Base-by-base conservation (phyloP, 257 asterid species). In the Petrea volubilis region DNA sequence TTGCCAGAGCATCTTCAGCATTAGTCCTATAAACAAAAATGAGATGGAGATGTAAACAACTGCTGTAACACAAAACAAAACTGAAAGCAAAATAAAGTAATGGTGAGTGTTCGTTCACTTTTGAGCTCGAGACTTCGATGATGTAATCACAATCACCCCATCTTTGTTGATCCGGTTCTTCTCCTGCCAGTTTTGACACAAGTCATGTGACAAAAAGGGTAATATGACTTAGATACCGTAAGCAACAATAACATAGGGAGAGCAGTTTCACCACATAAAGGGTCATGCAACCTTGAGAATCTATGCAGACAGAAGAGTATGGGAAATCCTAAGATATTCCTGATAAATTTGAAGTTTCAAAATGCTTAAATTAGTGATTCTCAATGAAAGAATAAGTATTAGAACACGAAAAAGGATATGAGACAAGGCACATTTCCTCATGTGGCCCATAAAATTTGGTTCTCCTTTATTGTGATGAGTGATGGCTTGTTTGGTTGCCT, bases 131-230 rank as follows among this genome's bases (percentile, higher is more conserved):
- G 92, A 90, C 86, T 84, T 95, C 40, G 94, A 84, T 51, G 99
- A 95, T 68, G 98, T 82, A 73, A 92, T 83, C 75, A 95, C 92
- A 53, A 95, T 89, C 79, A 90, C 98, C 70, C 99, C 98, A 56
- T 90, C 97, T 81, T 66, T 88, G 76, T 84, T 95, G 74, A 95
- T 95, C 73, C 96, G 85, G 68, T 87, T 88, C 80, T 90, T 95
- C 77, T 92, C 99, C 98, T 95, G 91, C 44, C 65, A 31, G 50
- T 50, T 49, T 65, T 40, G 52, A 60, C 38, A 72, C 46, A 23
- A 53, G 41, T 50, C 28, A 38, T 38, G 43, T 38, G 43, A 38
- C 12, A 38, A 47, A 71, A 13, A 21, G 8, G 40, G 31, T 15
- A 51, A 1, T 1, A 23, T 31, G 46, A 25, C 31, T 23, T 17